Evolutionary conservation across 257 asterid species (phyloP).

Genomic region (Thymus mandschuricus): DNA sequence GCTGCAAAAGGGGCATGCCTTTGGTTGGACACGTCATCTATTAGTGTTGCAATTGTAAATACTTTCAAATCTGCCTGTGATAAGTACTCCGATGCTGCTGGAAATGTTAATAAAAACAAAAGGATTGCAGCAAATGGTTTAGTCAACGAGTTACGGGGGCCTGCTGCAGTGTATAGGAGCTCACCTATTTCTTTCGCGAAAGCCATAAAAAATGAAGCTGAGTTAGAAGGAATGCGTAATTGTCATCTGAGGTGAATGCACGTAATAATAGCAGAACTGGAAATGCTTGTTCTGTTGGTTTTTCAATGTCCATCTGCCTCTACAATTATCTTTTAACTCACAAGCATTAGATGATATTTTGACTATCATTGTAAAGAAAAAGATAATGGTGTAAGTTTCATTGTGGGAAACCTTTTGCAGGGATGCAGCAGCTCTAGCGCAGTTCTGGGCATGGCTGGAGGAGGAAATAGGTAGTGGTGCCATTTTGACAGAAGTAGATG

Average conservation of each 20-base stretch:
- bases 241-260: conserved; percentile 80
- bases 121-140: conserved; percentile 30
- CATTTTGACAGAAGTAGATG: conserved; percentile 81
- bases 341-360: conserved; percentile 20
- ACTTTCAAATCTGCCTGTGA: conserved; percentile 71
- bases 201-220: conserved; percentile 96
- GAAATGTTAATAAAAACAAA: conserved; percentile 35
- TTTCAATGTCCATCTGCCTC: not conserved
- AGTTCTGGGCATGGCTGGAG: conserved; percentile 97
- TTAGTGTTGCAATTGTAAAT: conserved; percentile 81
- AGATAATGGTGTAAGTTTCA: conserved; percentile 15
- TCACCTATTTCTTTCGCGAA: conserved; percentile 88
- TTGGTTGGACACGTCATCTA: conserved; percentile 89
- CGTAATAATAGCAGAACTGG: not conserved
- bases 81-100: conserved; percentile 44
- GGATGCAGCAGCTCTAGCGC: conserved; percentile 96
- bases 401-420: conserved; percentile 43
- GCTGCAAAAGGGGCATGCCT: conserved; percentile 76
- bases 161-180: conserved; percentile 55
- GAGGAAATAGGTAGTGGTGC: conserved; percentile 61
- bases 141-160: conserved; percentile 44
- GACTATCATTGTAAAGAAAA: not conserved
- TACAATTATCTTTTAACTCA: not conserved
- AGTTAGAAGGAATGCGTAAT: conserved; percentile 86
- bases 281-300: too few relatives aligned